Base-by-base conservation (phyloP, 345 rosid genomes). In the Ricinus communis region DNA sequence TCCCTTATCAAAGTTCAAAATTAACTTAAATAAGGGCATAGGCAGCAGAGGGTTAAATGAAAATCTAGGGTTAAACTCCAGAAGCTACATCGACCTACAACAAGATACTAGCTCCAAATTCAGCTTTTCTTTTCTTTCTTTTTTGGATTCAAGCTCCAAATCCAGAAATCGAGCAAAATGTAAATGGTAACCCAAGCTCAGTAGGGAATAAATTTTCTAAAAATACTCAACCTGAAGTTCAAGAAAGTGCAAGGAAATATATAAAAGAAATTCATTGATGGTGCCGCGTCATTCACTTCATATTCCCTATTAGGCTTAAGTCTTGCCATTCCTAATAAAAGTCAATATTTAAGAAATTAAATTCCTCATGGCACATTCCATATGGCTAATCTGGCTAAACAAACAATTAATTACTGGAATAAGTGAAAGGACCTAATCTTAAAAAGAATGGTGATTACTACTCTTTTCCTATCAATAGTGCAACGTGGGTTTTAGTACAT, bases 71-170 rank as follows among this genome's bases (percentile, higher is more conserved):
- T n/a, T 27, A 1, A 65, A 47, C 25, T 65, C 40, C 56, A 49
- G 41, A 30, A 50, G 0, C n/a, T n/a, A 31, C 0, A 21, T 12
- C 24, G 28, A 31, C 19, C 21, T 15, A 30, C 36, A 58, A 40
- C 21, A 58, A 58, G 41, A 58, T 30, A 28, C 69, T 65, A 49
- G 27, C 28, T 65, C 15, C 25, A 19, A 49, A n/a, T n/a, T n/a
- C n/a, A n/a, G n/a, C 25, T 28, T 65, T 38, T 31, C n/a, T n/a
- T n/a, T n/a, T n/a, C n/a, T 49, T 22, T 51, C 71, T 40, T 52
- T 51, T 21, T 18, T 19, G 41, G 40, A 33, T 11, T 52, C 54
- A 52, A 31, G 25, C 41, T 24, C 24, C 58, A 31, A 30, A 50
- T 49, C 43, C 56, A 50, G 14, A 21, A n/a, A 19, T 18, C 18